Evolutionary conservation across 768 basidiomycete species (phyloP).

Genomic region (Galerina sulciceps): DNA sequence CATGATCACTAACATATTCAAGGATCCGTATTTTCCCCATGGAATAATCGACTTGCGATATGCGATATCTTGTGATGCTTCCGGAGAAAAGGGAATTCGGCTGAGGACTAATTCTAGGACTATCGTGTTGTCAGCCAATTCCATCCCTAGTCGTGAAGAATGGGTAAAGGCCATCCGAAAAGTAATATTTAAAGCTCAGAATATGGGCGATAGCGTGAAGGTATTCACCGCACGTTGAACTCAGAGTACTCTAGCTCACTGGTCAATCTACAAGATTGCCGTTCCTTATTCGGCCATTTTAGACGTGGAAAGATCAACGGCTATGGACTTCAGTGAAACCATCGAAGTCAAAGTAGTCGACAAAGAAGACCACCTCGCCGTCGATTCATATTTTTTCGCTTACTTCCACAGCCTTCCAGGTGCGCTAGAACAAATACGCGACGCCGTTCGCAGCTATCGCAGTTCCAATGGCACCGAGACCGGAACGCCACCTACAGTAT

Average conservation of each 20-base stretch:
- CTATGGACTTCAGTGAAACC: slow-evolving; percentile 95
- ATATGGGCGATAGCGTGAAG: slow-evolving; percentile 95
- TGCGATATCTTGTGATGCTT: slow-evolving; percentile 84
- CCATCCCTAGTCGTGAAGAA: slow-evolving; percentile 83
- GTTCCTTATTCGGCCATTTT: slow-evolving; percentile 90
- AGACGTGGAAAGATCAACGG: slow-evolving; percentile 86
- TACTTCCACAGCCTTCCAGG: slow-evolving; percentile 85
- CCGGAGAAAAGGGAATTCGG: slow-evolving; percentile 79
- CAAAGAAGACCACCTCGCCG: slow-evolving; percentile 74
- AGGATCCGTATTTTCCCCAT: slow-evolving; percentile 98
- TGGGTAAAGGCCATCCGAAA: slow-evolving; percentile 96
- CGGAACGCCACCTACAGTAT: slow-evolving; percentile 39
- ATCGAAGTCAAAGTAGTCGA: slow-evolving; percentile 93
- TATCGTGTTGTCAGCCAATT: slow-evolving; percentile 75
- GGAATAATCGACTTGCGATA: slow-evolving; percentile 96
- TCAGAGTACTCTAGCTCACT: neutral
- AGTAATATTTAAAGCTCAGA: slow-evolving; percentile 95
- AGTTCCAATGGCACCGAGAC: slow-evolving; percentile 32
- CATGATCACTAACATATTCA: neutral
- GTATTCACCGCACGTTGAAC: slow-evolving; percentile 37
- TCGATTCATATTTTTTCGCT: slow-evolving; percentile 93
- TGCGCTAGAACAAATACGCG: slow-evolving; percentile 82
- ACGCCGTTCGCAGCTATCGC: slow-evolving; percentile 67
- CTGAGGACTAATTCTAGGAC: slow-evolving; percentile 83
- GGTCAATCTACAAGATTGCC: slow-evolving; percentile 61